Base-by-base conservation (phyloP, 768 basidiomycete species). In the Boletus vinaceobasis region DNA sequence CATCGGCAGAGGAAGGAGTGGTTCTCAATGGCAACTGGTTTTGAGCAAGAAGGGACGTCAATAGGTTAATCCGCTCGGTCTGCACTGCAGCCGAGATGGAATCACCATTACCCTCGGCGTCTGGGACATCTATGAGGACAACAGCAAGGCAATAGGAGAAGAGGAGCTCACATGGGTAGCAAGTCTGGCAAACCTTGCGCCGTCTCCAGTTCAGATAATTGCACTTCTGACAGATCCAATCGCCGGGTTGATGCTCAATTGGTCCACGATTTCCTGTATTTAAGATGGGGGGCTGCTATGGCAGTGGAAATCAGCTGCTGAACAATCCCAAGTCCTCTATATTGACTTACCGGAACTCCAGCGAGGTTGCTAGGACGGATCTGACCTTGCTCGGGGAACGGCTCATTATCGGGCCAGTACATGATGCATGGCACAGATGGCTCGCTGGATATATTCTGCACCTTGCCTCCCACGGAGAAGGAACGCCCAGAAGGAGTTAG, bases 391-490 rank as follows among this genome's bases (percentile, higher is more conserved):
- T 88, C 86, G 1, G 91, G 91, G 57, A 90, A 75, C 5, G 88
- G 80, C 65, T 93, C 91, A 61, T 93, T 93, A 69, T 92, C 90
- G 5, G 91, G 90, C 91, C 91, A 93, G 62, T 87, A 93, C 84
- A 93, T 86, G 73, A 91, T 78, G 61, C 90, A 90, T 4, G 90
- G 87, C 29, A 74, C 63, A 46, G 84, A 67, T 19, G 89, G 88
- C 66, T 93, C 88, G 37, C 61, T 74, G 27, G 88, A 91, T 56
- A 93, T 71, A 61, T 93, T 91, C 62, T 86, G 87, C 7, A 93
- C 88, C 59, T 82, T 82, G 10, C 90, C 91, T 52, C 90, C 89
- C 23, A 80, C 68, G 48, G 87, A 83, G 57, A 93, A 86, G 9
- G 86, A 82, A 21, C 86, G 81, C 2, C 91, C 91, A 11, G 90